Percentiles rank a stretch among this genome's conserved stretches.
Evolutionary conservation across 352 stramenopile genomes (phyloP).

Genomic region (Phytophthora boehmeriae): DNA sequence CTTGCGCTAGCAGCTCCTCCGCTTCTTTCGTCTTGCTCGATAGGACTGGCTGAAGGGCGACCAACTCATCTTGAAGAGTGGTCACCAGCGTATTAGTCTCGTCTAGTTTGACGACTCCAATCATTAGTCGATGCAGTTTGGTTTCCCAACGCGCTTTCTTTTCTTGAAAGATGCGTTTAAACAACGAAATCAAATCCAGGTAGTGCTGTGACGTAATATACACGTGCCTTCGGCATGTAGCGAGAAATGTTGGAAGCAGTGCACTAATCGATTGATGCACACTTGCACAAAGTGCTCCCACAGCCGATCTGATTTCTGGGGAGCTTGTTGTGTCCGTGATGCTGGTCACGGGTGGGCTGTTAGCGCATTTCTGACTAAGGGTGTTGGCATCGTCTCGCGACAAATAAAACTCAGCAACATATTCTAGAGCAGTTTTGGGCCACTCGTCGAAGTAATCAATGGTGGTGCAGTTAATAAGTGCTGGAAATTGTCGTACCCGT

Average conservation of each 20-base stretch:
- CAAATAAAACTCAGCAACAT: constrained; percentile 74
- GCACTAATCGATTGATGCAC: constrained; percentile 46
- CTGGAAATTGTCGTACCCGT: constrained; percentile 91
- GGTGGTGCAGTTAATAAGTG: constrained; percentile 93
- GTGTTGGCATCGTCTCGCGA: constrained; percentile 17
- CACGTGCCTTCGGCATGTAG: constrained; percentile 41
- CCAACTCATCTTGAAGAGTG: constrained; percentile 78
- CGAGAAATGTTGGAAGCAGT: constrained; percentile 40
- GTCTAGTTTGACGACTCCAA: constrained; percentile 74
- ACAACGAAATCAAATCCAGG: constrained; percentile 90
- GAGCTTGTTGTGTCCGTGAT: constrained; percentile 11
- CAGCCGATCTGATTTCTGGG: constrained; percentile 26
- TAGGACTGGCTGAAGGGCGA: constrained; percentile 82
- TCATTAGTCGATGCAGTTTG: constrained; percentile 62
- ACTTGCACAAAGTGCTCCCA: constrained; percentile 59
- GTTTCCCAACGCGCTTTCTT: constrained; percentile 46
- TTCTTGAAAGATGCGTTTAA: constrained; percentile 72
- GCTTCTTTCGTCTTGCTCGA: constrained; percentile 66
- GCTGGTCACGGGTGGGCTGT: constrained; percentile 2
- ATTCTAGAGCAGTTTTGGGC: constrained; percentile 86
- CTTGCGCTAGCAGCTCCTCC: constrained; percentile 62
- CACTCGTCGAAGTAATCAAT: constrained; percentile 95
- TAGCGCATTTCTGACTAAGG: background rate
- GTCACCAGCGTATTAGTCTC: constrained; percentile 71
- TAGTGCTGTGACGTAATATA: constrained; percentile 88